These are phyloP conservation scores for Penicillium nucicola DNA, from an alignment of 495 filamentous ascomycete species.

Conservation along the genomic window DNA sequence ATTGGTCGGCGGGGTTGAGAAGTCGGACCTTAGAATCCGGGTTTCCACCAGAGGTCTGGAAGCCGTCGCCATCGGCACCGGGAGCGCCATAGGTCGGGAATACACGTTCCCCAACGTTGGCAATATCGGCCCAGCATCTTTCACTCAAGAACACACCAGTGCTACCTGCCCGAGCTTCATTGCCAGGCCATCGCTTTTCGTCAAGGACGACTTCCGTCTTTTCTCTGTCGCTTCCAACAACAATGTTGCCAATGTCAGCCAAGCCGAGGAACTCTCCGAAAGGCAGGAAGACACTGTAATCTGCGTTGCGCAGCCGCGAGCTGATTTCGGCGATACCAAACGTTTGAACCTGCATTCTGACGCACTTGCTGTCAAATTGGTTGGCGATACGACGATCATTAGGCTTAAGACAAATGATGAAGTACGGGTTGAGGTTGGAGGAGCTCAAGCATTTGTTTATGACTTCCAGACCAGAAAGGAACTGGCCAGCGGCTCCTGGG, in stretches of 20 bases:
- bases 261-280: constrained; percentile 94
- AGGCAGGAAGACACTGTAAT: constrained; percentile 93
- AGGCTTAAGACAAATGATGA: constrained; percentile 95
- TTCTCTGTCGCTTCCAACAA: constrained; percentile 90
- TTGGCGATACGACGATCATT: constrained; percentile 97
- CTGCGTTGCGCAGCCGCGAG: constrained; percentile 83
- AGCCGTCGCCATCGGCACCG: constrained; percentile 44
- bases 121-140: constrained; percentile 86
- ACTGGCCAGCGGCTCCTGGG: constrained; percentile 92
- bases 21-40: constrained; percentile 69
- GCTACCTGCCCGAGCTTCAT: constrained; percentile 85
- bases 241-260: constrained; percentile 73
- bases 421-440: constrained; percentile 84
- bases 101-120: constrained; percentile 67
- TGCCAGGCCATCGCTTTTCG: constrained; percentile 84
- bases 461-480: constrained; percentile 83
- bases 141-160: constrained; percentile 96
- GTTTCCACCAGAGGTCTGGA: constrained; percentile 44
- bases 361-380: constrained; percentile 98
- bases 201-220: constrained; percentile 87
- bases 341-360: constrained; percentile 88
- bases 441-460: constrained; percentile 80
- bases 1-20: constrained; percentile 54
- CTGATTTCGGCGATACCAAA: constrained; percentile 97
- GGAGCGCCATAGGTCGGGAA: constrained; percentile 50